These are phyloP conservation scores for Boletus tomentosulus DNA, from an alignment of 768 basidiomycete species.

Conservation along the genomic window DNA sequence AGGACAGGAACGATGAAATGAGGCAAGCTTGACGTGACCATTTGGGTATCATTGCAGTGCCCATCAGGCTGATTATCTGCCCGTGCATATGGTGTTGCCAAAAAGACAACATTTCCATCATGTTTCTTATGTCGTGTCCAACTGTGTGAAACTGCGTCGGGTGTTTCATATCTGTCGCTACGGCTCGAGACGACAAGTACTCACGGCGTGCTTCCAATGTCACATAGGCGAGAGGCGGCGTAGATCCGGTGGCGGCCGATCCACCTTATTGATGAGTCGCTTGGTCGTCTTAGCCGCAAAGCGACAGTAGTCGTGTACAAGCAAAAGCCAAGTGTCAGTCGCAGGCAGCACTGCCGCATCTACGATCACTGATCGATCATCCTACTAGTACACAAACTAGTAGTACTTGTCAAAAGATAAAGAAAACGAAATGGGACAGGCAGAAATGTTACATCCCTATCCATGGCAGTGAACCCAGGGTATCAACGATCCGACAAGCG, in stretches of 20 bases:
- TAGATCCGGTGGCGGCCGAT: background rate
- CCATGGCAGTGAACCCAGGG: constrained; percentile 25
- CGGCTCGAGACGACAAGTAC: background rate
- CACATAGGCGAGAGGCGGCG: too few relatives aligned
- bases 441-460: background rate
- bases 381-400: background rate
- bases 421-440: background rate
- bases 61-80: background rate
- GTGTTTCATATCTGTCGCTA: background rate
- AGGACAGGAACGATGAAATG: background rate
- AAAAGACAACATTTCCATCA: background rate
- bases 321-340: too few relatives aligned
- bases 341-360: background rate
- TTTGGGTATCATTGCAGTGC: background rate
- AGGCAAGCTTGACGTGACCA: background rate
- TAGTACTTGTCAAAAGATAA: background rate
- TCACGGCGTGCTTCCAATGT: too few relatives aligned
- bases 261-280: too few relatives aligned
- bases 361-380: background rate
- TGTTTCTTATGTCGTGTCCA: background rate
- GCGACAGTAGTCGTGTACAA: too few relatives aligned
- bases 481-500: constrained; percentile 30
- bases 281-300: too few relatives aligned
- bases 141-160: background rate
- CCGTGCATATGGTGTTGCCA: background rate